A percentile compares a stretch with the other conserved stretches of the same genome.
These are phyloP conservation scores for Fusarium aywerte DNA, from an alignment of 2,329 filamentous ascomycete species.

Conservation along the genomic window DNA sequence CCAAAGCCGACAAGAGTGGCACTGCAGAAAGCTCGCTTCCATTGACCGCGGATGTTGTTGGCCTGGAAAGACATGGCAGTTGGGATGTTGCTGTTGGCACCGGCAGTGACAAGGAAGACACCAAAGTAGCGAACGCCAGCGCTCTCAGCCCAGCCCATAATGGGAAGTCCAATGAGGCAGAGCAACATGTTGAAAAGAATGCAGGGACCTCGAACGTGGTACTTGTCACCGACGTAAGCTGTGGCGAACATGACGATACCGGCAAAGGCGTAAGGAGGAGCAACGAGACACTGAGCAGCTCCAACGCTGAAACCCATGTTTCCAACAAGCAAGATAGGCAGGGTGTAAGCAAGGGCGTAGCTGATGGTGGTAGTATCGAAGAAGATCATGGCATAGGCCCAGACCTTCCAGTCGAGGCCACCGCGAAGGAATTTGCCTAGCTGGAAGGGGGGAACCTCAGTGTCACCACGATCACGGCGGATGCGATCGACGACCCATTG, in stretches of 20 bases:
- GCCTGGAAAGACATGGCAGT: slow-evolving; percentile 82
- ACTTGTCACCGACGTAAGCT: slow-evolving; percentile 74
- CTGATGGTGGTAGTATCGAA: slow-evolving; percentile 76
- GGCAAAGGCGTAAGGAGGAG: slow-evolving; percentile 74
- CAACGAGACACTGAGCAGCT: slow-evolving; percentile 74
- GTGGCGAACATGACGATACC: slow-evolving; percentile 69
- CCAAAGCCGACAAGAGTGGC: slow-evolving; percentile 81
- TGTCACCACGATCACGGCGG: slow-evolving; percentile 67
- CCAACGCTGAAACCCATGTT: slow-evolving; percentile 73
- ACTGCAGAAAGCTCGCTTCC: slow-evolving; percentile 84
- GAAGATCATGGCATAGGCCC: slow-evolving; percentile 70
- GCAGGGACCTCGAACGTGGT: slow-evolving; percentile 72
- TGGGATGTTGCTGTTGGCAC: slow-evolving; percentile 81
- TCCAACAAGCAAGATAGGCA: slow-evolving; percentile 76
- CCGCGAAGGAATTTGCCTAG: slow-evolving; percentile 58
- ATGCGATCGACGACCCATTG: slow-evolving; percentile 66
- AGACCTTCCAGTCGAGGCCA: slow-evolving; percentile 66
- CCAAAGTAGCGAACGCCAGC: slow-evolving; percentile 74
- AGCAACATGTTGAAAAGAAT: slow-evolving; percentile 73
- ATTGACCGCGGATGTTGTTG: slow-evolving; percentile 89
- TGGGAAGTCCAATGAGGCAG: slow-evolving; percentile 74
- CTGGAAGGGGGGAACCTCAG: slow-evolving; percentile 64
- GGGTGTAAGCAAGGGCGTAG: slow-evolving; percentile 82
- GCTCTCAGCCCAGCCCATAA: slow-evolving; percentile 74
- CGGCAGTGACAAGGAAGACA: slow-evolving; percentile 79